These are phyloP conservation scores for Pelargonium fulgidum DNA, from an alignment of 441 rosid genomes.

Conservation along the genomic window DNA sequence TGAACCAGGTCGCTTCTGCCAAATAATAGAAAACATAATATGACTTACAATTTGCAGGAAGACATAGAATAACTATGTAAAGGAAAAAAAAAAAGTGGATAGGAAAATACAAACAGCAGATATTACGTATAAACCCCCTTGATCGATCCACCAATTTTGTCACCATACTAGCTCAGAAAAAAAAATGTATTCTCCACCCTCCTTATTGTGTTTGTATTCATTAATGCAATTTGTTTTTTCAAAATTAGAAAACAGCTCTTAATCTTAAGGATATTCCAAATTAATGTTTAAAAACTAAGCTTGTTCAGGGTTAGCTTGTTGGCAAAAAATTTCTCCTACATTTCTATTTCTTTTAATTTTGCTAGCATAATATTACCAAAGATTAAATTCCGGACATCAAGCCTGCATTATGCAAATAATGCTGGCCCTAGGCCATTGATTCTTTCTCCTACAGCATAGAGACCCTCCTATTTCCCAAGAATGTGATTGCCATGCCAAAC, in stretches of 20 bases:
- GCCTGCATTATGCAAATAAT: too few relatives aligned
- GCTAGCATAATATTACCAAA: too few relatives aligned
- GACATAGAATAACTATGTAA: background rate
- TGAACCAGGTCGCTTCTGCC: slow-evolving; percentile 82
- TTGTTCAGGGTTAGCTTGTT: too few relatives aligned
- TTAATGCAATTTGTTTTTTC: background rate
- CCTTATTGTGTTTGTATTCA: background rate
- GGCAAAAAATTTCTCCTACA: too few relatives aligned
- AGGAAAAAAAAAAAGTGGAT: background rate
- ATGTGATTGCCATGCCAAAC: too few relatives aligned
- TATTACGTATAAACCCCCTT: background rate
- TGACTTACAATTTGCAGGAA: background rate
- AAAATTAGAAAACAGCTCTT: background rate
- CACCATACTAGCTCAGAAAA: background rate
- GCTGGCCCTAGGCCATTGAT: too few relatives aligned
- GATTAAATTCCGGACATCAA: too few relatives aligned
- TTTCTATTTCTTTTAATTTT: too few relatives aligned
- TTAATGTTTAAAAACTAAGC: too few relatives aligned
- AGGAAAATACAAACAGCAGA: background rate
- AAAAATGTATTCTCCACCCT: background rate
- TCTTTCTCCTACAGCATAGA: too few relatives aligned
- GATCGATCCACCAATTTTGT: background rate
- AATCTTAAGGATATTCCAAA: background rate
- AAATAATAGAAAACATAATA: background rate
- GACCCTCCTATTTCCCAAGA: too few relatives aligned